Base-by-base conservation (phyloP, 768 basidiomycete genomes). In the Pholiota molesta region DNA sequence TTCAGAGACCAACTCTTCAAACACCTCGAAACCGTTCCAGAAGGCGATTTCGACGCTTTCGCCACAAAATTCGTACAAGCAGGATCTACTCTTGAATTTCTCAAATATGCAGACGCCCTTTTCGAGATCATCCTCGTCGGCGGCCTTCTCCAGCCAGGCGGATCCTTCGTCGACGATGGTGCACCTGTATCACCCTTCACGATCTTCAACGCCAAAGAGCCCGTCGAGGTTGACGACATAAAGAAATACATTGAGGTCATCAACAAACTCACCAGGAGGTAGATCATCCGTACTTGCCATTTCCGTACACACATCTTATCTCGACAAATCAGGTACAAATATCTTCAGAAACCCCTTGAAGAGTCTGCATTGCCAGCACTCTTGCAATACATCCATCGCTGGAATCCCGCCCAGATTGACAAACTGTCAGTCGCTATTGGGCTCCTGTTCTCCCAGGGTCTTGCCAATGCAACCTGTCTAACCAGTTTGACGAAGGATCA, bases 61-160 rank as follows among this genome's bases (percentile, higher is more conserved):
- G 77, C 89, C 49, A 83, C 87, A 70, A 94, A 94, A 78, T 87
- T 99, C 70, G 85, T 95, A 68, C 90, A 92, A 75, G 95, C 96
- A 60, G 97, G 96, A 45, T 87, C 90, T 26, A 89, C 92, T 53
- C 91, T 99, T 75, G 97, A 99, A 78, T 90, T 88, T 72, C 88
- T 96, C 77, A 97, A 97, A 81, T 98, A 99, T 89, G 92, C 94
- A 77, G 95, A 97, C 69, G 85, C 90, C 59, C 89, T 99, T 69
- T 99, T 97, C 77, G 96, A 99, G 79, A 86, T 97, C 80, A 84
- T 98, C 73, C 86, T 99, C 71, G 91, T 95, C 71, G 97, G 97
- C 53, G 94, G 95, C 44, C 90, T 99, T 65, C 87, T 99, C 69
- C 96, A 98, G 77, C 97, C 97, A 19, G 97, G 97, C 55, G 97